Conservation (phyloP, 208 protist species). For the Leishmania amazonensis region DNA sequence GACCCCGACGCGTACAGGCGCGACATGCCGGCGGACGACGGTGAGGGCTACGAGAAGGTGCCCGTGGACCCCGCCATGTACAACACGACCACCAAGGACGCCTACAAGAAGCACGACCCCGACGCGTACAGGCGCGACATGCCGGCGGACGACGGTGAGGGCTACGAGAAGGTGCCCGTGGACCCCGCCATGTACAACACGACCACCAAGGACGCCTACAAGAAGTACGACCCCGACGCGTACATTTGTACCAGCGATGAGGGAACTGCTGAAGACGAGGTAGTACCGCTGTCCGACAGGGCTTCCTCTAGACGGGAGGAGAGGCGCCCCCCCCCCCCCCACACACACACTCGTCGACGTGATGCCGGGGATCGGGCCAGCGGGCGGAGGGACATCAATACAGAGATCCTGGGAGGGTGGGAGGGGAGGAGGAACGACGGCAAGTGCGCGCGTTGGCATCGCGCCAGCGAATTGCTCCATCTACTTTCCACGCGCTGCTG, state of each 20-base stretch:
- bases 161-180: conserved; percentile 20
- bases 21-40: not conserved
- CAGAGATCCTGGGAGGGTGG: too few species aligned
- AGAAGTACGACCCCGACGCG: conserved; percentile 36
- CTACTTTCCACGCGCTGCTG: too few species aligned
- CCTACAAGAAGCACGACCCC: conserved; percentile 1
- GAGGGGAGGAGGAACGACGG: too few species aligned
- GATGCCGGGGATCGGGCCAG: too few species aligned
- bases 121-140: conserved; percentile 11
- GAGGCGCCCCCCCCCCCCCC: too few species aligned
- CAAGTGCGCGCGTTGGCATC: too few species aligned
- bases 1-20: conserved; percentile 36
- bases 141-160: conserved; percentile 20
- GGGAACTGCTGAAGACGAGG: too few species aligned
- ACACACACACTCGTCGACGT: too few species aligned
- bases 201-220: conserved; percentile 37
- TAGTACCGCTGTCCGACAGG: too few species aligned
- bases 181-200: not conserved
- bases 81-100: not conserved
- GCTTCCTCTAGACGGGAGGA: too few species aligned
- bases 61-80: not conserved
- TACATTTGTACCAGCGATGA: conserved; percentile 15
- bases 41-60: not conserved
- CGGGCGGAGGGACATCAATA: too few species aligned
- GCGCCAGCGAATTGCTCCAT: too few species aligned